These are phyloP conservation scores for Dalbergia cochinchinensis DNA, from an alignment of 306 rosid species.

Conservation along the genomic window DNA sequence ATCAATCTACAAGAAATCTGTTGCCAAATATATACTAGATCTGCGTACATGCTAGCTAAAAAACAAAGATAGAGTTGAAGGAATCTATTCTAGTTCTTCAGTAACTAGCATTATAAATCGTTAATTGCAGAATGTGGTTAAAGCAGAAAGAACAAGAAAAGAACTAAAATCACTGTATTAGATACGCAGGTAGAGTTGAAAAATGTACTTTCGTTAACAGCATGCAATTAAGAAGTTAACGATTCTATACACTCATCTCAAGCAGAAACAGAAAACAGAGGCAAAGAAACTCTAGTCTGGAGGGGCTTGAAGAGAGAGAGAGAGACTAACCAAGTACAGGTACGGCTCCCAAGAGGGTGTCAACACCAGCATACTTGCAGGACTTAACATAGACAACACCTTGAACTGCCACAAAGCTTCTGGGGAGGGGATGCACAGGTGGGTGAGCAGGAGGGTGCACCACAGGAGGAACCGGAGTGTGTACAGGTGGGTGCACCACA, in stretches of 20 bases:
- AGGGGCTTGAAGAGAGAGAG: not conserved
- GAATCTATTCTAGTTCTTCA: not conserved
- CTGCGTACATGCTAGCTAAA: not conserved
- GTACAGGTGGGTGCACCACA: not conserved
- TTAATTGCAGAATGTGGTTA: not conserved
- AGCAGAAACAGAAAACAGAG: not conserved
- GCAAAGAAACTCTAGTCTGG: not conserved
- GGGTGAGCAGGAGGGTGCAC: conserved; percentile 23
- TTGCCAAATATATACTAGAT: not conserved
- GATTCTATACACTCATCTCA: not conserved
- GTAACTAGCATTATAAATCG: not conserved
- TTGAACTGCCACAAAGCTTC: conserved; percentile 77
- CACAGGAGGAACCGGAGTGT: not conserved
- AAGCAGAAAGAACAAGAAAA: not conserved
- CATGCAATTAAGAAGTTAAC: not conserved
- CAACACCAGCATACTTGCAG: conserved; percentile 71
- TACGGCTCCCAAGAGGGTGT: conserved; percentile 71
- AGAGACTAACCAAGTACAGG: conserved; percentile 60
- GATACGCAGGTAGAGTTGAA: not conserved
- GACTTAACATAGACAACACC: conserved; percentile 88
- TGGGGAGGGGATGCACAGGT: conserved; percentile 47
- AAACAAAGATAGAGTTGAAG: not conserved
- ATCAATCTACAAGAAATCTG: too few relatives aligned
- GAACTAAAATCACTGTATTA: not conserved
- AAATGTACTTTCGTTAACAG: not conserved